Percentiles rank a stretch among this genome's conserved stretches.
phyloP scores from a whole-genome alignment of 2,329 filamentous ascomycete genomes.

The Xylariaceae sp. region DNA sequence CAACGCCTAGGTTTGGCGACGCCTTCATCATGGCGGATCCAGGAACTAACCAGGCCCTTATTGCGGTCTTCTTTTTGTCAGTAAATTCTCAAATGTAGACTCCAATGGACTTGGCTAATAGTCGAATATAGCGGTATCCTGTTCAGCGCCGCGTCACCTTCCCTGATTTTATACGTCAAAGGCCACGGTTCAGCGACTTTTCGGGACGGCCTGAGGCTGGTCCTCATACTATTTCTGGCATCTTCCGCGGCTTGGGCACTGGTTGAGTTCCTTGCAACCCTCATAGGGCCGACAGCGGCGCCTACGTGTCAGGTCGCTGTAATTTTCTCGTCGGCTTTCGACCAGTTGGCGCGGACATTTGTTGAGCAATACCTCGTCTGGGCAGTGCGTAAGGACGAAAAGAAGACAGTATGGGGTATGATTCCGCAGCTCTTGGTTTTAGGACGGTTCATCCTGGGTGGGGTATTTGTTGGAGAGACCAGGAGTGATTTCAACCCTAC shows the following conservation, averaged over 20 bases:
- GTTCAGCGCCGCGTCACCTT: conserved; percentile 53
- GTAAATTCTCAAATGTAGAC: conserved; percentile 30
- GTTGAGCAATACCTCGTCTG: conserved; percentile 59
- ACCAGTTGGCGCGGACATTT: conserved; percentile 58
- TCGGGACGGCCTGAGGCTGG: conserved; percentile 65
- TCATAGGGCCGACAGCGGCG: conserved; percentile 47
- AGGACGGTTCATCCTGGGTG: conserved; percentile 55
- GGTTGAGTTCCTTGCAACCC: conserved; percentile 52
- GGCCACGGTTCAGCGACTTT: conserved; percentile 53
- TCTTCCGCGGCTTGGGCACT: conserved; percentile 58
- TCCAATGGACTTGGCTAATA: conserved; percentile 31
- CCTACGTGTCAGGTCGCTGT: conserved; percentile 55
- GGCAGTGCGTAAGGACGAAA: conserved; percentile 47
- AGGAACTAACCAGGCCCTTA: conserved; percentile 50
- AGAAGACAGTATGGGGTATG: conserved; percentile 41
- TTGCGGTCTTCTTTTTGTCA: conserved; percentile 60
- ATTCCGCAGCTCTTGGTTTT: conserved; percentile 51
- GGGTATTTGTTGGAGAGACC: conserved; percentile 57
- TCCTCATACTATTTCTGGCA: conserved; percentile 59
- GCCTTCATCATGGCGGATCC: conserved; percentile 48
- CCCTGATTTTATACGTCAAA: conserved; percentile 49
- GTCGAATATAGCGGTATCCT: conserved; percentile 50
- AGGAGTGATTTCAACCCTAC: conserved; percentile 54
- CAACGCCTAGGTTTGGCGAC: conserved; percentile 27
- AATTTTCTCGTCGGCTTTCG: conserved; percentile 56